These are phyloP conservation scores for Puccinia novopanici DNA, from an alignment of 1,284 basidiomycete genomes.

Conservation along the genomic window DNA sequence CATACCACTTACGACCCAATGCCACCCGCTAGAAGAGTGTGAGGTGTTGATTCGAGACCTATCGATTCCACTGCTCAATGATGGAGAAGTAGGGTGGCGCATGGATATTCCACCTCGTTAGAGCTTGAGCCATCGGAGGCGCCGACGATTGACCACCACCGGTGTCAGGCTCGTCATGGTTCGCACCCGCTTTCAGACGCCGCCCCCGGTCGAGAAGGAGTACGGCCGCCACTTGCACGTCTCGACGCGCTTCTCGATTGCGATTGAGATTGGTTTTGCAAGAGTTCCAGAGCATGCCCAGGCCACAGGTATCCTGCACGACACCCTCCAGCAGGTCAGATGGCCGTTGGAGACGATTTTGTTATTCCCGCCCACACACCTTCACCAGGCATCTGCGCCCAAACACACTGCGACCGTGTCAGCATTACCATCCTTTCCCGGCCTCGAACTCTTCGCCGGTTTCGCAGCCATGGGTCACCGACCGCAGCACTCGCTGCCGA, in stretches of 20 bases:
- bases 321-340: constrained; percentile 29
- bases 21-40: constrained; percentile 55
- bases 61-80: constrained; percentile 55
- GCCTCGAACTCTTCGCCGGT: constrained; percentile 53
- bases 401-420: constrained; percentile 40
- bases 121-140: constrained; percentile 56
- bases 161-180: constrained; percentile 57
- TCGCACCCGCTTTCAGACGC: constrained; percentile 56
- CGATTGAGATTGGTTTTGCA: constrained; percentile 58
- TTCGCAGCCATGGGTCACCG: constrained; percentile 53
- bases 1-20: constrained; percentile 54
- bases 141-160: constrained; percentile 54
- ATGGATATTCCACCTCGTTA: constrained; percentile 58
- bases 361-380: constrained; percentile 47
- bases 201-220: constrained; percentile 54
- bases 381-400: constrained; percentile 50
- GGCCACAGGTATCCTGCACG: constrained; percentile 22
- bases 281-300: constrained; percentile 33
- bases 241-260: constrained; percentile 60
- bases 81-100: constrained; percentile 52
- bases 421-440: constrained; percentile 53
- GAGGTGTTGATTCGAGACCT: constrained; percentile 57
- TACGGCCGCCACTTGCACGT: constrained; percentile 57
- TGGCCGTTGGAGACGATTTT: constrained; percentile 34
- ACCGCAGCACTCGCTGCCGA: constrained; percentile 55